phyloP scores from a whole-genome alignment of 2,329 filamentous ascomycete genomes.

The Cladosporium austrohemisphaericum region DNA sequence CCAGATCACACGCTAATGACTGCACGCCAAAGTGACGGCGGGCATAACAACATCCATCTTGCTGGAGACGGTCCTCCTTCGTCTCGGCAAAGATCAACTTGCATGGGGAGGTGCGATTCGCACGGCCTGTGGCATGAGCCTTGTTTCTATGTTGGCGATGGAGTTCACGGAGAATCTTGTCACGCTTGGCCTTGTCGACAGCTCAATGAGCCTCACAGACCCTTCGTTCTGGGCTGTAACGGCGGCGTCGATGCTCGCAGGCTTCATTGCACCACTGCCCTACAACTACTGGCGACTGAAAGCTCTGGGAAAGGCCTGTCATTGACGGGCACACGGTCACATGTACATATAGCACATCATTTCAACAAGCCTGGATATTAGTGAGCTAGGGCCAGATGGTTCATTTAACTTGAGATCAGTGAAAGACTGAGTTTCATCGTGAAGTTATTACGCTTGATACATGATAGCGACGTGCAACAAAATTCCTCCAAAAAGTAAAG shows the following conservation, averaged over 20 bases:
- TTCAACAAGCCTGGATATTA: too few relatives aligned
- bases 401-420: too few relatives aligned
- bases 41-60: constrained; percentile 6
- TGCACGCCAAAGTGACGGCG: not conserved
- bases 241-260: constrained; percentile 1
- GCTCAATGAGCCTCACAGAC: not conserved
- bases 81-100: constrained; percentile 1
- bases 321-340: not conserved
- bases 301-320: constrained; percentile 6
- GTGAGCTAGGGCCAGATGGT: too few relatives aligned
- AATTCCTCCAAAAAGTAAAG: constrained; percentile 6
- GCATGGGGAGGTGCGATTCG: not conserved
- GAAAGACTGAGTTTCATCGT: too few relatives aligned
- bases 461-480: not conserved
- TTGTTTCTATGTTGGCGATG: constrained; percentile 11
- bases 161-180: constrained; percentile 8
- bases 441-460: not conserved
- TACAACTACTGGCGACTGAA: constrained; percentile 12
- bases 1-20: not conserved
- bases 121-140: constrained; percentile 8
- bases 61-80: constrained; percentile 3
- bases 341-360: too few relatives aligned
- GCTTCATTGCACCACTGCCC: constrained; percentile 7
- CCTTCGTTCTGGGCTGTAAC: constrained; percentile 1
- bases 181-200: not conserved